Percentiles rank a stretch among this genome's conserved stretches.
phyloP scores from a whole-genome alignment of 352 stramenopile species.

The Globisporangium megalacanthum region DNA sequence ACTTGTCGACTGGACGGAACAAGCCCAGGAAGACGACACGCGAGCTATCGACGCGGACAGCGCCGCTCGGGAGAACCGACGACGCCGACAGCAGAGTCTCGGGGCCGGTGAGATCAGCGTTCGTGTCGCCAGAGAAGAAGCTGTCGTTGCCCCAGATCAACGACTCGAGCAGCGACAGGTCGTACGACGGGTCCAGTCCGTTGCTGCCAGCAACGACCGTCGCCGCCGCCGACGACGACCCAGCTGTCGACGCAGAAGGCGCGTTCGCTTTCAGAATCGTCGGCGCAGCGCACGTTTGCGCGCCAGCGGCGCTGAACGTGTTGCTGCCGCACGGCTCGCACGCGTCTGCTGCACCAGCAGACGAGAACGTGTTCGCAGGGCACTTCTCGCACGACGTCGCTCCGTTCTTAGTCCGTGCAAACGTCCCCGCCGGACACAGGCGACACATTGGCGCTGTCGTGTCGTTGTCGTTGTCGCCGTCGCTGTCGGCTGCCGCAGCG shows the following conservation, averaged over 20 bases:
- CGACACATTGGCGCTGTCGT: constrained; percentile 35
- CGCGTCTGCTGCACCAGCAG: constrained; percentile 30
- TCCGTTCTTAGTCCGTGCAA: constrained; percentile 22
- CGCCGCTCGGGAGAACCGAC: constrained; percentile 35
- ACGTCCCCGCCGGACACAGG: constrained; percentile 58
- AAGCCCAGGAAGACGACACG: constrained; percentile 50
- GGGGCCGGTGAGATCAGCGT: constrained; percentile 16
- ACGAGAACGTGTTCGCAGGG: constrained; percentile 55
- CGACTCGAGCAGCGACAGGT: constrained; percentile 62
- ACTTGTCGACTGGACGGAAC: constrained; percentile 51
- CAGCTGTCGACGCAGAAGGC: constrained; percentile 16
- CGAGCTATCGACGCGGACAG: constrained; percentile 37
- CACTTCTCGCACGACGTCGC: constrained; percentile 47
- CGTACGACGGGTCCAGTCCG: constrained; percentile 50
- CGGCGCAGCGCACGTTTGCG: constrained; percentile 38
- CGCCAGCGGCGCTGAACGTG: constrained; percentile 44
- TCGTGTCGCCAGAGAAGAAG: constrained; percentile 35
- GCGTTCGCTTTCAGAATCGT: constrained; percentile 35
- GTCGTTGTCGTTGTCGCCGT: constrained; percentile 14
- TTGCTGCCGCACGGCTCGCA: constrained; percentile 61
- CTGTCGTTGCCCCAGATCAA: constrained; percentile 70
- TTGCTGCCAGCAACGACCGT: constrained; percentile 16
- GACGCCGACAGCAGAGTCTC: constrained; percentile 22
- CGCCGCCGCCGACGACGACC: constrained; percentile 15
- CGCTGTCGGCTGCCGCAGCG: constrained; percentile 8